These are phyloP conservation scores for Collybia sordida DNA, from an alignment of 768 basidiomycete species.

Conservation along the genomic window DNA sequence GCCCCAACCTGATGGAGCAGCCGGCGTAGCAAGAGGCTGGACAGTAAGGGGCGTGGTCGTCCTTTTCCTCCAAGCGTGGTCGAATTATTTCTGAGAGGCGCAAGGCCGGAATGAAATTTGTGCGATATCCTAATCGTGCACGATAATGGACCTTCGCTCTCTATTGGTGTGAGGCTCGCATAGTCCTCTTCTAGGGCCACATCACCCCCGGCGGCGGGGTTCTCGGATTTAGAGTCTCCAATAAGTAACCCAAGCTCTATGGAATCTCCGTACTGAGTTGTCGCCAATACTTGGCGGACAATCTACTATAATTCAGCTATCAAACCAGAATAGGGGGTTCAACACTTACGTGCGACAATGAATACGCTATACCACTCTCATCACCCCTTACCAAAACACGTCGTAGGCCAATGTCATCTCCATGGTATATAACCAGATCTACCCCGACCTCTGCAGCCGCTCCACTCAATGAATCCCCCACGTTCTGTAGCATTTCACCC, in stretches of 20 bases:
- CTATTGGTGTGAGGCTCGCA: slow-evolving; percentile 14
- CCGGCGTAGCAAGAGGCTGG: slow-evolving; percentile 55
- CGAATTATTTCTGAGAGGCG: slow-evolving; percentile 16
- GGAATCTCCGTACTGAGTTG: slow-evolving; percentile 72
- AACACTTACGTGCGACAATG: slow-evolving; percentile 77
- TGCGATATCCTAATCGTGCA: slow-evolving; percentile 51
- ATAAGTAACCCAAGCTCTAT: slow-evolving; percentile 83
- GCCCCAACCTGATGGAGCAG: slow-evolving; percentile 63
- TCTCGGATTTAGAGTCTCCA: slow-evolving; percentile 7
- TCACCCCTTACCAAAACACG: slow-evolving; percentile 84
- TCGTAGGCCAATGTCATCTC: slow-evolving; percentile 78
- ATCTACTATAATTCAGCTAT: slow-evolving; percentile 46
- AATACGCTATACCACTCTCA: slow-evolving; percentile 80
- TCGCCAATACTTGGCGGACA: slow-evolving; percentile 76
- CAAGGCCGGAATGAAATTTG: slow-evolving; percentile 31
- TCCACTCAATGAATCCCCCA: slow-evolving; percentile 86
- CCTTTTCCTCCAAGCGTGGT: slow-evolving; percentile 25
- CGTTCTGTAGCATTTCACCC: slow-evolving; percentile 85
- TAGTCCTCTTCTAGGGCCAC: slow-evolving; percentile 18
- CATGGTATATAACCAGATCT: slow-evolving; percentile 89
- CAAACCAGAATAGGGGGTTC: slow-evolving; percentile 12
- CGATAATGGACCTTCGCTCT: slow-evolving; percentile 34
- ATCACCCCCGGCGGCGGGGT: slow-evolving; percentile 8
- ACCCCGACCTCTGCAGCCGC: slow-evolving; percentile 81
- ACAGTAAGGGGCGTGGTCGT: slow-evolving; percentile 42